Conservation (phyloP, 1,284 basidiomycete genomes). For the Ceratorhiza oryzae-sativae region DNA sequence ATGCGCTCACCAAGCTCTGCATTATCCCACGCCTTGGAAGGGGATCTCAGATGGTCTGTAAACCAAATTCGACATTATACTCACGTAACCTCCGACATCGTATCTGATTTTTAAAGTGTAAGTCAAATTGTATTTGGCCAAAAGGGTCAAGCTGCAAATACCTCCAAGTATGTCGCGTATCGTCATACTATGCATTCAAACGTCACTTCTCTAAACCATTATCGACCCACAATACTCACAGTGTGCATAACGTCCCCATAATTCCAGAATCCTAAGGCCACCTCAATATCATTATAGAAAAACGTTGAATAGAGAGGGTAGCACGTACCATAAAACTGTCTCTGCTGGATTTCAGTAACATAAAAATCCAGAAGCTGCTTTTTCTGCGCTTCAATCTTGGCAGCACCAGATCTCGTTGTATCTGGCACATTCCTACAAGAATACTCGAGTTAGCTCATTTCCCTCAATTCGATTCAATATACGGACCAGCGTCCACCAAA, state of each 20-base stretch:
- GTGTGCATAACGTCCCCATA: slow-evolving; percentile 58
- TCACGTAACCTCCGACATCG: slow-evolving; percentile 56
- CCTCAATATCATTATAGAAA: not conserved
- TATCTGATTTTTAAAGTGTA: slow-evolving; percentile 46
- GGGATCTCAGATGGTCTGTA: not conserved
- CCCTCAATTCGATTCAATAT: not conserved
- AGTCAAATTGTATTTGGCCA: not conserved
- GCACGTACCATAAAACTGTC: slow-evolving; percentile 52
- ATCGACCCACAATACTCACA: slow-evolving; percentile 43
- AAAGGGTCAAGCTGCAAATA: not conserved
- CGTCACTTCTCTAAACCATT: slow-evolving; percentile 25
- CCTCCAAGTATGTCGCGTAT: slow-evolving; percentile 56
- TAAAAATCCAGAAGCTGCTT: slow-evolving; percentile 55
- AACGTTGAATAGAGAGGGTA: not conserved
- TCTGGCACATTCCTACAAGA: slow-evolving; percentile 52
- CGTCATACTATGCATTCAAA: slow-evolving; percentile 43
- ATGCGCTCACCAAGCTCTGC: slow-evolving; percentile 46
- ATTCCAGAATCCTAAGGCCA: slow-evolving; percentile 51
- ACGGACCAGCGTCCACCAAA: slow-evolving; percentile 36
- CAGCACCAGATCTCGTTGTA: slow-evolving; percentile 49
- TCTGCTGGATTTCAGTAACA: slow-evolving; percentile 54
- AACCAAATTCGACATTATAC: slow-evolving; percentile 43
- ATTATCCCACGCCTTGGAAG: slow-evolving; percentile 47
- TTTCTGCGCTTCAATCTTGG: slow-evolving; percentile 53
- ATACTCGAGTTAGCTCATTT: not conserved